phyloP scores from a whole-genome alignment of 169 alveolate genomes.

The Plasmodium yoelii region DNA sequence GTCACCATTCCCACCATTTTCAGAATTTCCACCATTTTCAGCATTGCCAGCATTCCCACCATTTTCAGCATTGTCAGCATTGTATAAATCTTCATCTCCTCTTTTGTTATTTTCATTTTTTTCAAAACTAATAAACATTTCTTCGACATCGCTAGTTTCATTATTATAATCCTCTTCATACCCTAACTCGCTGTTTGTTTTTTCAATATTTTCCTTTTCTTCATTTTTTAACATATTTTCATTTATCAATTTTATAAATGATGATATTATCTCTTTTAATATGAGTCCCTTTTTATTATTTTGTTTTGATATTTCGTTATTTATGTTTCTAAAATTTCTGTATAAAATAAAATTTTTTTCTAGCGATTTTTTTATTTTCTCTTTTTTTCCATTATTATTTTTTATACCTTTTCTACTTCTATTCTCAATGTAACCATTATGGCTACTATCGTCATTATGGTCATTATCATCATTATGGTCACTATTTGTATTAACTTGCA shows the following conservation, averaged over 20 bases:
- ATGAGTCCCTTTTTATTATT: conserved; percentile 39
- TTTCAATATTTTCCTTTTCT: background rate
- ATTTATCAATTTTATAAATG: conserved; percentile 30
- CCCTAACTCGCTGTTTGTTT: background rate
- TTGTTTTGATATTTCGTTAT: conserved; percentile 60
- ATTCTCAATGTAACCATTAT: background rate
- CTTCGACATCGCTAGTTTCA: conserved; percentile 31
- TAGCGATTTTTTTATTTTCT: background rate
- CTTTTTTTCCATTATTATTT: background rate
- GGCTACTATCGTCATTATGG: background rate
- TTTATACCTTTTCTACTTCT: background rate
- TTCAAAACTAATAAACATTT: background rate
- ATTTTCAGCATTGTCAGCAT: background rate
- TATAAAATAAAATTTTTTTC: conserved; percentile 37
- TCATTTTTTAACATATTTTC: conserved; percentile 11
- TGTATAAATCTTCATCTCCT: background rate
- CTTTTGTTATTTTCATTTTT: background rate
- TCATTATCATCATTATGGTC: background rate
- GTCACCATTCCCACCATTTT: no score
- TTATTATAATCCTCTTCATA: background rate
- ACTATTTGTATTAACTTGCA: background rate
- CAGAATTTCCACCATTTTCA: no score
- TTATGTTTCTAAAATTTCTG: conserved; percentile 63
- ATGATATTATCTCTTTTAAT: conserved; percentile 20
- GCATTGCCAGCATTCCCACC: background rate